Evolutionary conservation across 2,329 filamentous ascomycete genomes (phyloP).

Genomic region (Colletotrichum viniferum): DNA sequence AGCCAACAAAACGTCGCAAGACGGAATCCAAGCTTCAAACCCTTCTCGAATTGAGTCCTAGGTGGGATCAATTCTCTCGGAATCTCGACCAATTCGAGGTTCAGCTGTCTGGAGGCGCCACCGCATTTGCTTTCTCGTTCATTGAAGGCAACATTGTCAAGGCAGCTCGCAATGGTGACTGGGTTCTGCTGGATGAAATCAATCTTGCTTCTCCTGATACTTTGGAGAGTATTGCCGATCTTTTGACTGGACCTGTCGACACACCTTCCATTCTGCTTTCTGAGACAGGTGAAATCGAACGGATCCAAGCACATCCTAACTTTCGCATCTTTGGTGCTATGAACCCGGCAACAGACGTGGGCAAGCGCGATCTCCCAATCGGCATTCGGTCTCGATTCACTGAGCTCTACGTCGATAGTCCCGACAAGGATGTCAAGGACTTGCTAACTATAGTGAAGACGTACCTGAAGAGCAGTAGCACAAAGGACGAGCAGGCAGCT

Average conservation of each 20-base stretch:
- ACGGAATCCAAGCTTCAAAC: slow-evolving; percentile 71
- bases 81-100: slow-evolving; percentile 80
- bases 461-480: slow-evolving; percentile 77
- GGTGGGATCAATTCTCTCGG: slow-evolving; percentile 82
- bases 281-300: slow-evolving; percentile 91
- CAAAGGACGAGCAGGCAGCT: slow-evolving; percentile 74
- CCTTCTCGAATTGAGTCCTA: slow-evolving; percentile 59
- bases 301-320: slow-evolving; percentile 85
- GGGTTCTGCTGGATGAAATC: slow-evolving; percentile 96
- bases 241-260: slow-evolving; percentile 75
- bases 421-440: slow-evolving; percentile 85
- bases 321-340: slow-evolving; percentile 98
- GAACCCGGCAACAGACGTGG: slow-evolving; percentile 98
- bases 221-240: slow-evolving; percentile 88
- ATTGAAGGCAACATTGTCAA: slow-evolving; percentile 96
- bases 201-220: slow-evolving; percentile 96
- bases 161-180: slow-evolving; percentile 94
- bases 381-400: slow-evolving; percentile 93
- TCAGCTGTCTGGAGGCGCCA: slow-evolving; percentile 74
- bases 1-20: slow-evolving; percentile 74
- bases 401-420: slow-evolving; percentile 91
- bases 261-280: slow-evolving; percentile 85
- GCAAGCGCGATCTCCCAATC: slow-evolving; percentile 90
- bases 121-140: slow-evolving; percentile 91
- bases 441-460: slow-evolving; percentile 86